Base-by-base conservation (phyloP, 768 basidiomycete genomes). In the Calvatia gigantea region DNA sequence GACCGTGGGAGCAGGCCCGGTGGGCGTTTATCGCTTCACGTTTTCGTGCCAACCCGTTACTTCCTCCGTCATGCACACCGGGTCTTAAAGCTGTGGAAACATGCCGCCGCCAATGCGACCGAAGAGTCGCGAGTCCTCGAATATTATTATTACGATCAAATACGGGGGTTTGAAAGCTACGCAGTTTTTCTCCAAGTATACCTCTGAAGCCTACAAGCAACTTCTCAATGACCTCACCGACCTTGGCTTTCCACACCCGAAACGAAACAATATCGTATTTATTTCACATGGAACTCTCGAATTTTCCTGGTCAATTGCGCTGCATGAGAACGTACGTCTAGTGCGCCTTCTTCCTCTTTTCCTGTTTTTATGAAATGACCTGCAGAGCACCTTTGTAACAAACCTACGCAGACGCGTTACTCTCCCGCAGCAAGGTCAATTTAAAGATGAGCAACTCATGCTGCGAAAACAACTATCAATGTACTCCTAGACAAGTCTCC, bases 231-330 rank as follows among this genome's bases (percentile, higher is more conserved):
- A 80, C 50, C 59, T 78, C 39, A 23, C 54, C 6, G 50, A 49
- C 1, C 62, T 80, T n/a, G 74, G 70, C 51, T 56, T 77, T 7
- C 73, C 76, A 0, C 69, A 68, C 41, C 76, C 76, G 0, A 77
- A 75, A 61, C 58, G 52, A 27, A 64, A 59, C 2, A 74, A 73
- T 38, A 66, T 71, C 21, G 52, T 45, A 9, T 62, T 76, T 29
- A 59, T 71, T 12, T 69, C 65, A 9, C 62, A 67, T 33, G 73
- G 73, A 9, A 62, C 64, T 19, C 62, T 74, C 11, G 64, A 69
- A 51, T 66, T 66, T 31, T 58, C 57, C 5, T 71, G 70, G 70
- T 56, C 61, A 7, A 53, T 58, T 7, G 59, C 60, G 1, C 52
- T 32, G 33, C 49, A 53, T 23, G 37, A 65, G 38, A 58, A 58